A percentile compares a stretch with the other conserved stretches of the same genome.
phyloP scores from a whole-genome alignment of 1,284 basidiomycete species.

The Ganoderma boninense region DNA sequence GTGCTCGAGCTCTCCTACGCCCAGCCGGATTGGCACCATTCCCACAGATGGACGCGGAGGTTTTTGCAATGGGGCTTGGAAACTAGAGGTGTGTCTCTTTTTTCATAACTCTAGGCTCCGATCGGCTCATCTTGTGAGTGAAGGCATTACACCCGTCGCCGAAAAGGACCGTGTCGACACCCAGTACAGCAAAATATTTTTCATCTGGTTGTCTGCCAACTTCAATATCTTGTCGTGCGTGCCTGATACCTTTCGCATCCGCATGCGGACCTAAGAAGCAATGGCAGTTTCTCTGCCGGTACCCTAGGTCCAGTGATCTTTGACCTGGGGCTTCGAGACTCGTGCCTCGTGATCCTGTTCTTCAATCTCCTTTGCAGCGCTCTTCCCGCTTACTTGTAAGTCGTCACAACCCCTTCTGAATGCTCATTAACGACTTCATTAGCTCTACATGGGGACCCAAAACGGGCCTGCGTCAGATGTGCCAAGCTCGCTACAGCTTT shows the following conservation, averaged over 20 bases:
- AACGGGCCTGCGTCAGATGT: constrained; percentile 89
- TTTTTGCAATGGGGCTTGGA: constrained; percentile 38
- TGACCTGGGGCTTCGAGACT: constrained; percentile 74
- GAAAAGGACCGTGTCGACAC: constrained; percentile 62
- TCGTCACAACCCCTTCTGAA: constrained; percentile 16
- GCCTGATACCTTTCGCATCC: neutral
- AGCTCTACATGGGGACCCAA: constrained; percentile 89
- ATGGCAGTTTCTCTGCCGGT: constrained; percentile 74
- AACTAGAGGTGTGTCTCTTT: constrained; percentile 35
- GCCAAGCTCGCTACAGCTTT: constrained; percentile 81
- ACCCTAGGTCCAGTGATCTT: constrained; percentile 75
- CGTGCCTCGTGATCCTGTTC: constrained; percentile 79
- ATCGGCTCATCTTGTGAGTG: neutral
- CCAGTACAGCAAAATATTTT: constrained; percentile 77
- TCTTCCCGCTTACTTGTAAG: constrained; percentile 69
- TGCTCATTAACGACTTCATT: neutral
- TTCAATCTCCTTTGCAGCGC: constrained; percentile 70
- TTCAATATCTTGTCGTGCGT: constrained; percentile 78
- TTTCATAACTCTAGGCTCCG: no score
- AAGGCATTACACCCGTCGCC: constrained; percentile 62
- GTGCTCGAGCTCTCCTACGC: constrained; percentile 21
- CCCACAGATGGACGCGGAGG: constrained; percentile 34
- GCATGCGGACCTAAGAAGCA: neutral
- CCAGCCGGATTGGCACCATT: constrained; percentile 30
- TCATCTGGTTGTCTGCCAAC: constrained; percentile 79